Percentiles rank a stretch among this genome's conserved stretches.
These are phyloP conservation scores for Rhododendron kiyosumense DNA, from an alignment of 148 eudicot species.

Conservation along the genomic window DNA sequence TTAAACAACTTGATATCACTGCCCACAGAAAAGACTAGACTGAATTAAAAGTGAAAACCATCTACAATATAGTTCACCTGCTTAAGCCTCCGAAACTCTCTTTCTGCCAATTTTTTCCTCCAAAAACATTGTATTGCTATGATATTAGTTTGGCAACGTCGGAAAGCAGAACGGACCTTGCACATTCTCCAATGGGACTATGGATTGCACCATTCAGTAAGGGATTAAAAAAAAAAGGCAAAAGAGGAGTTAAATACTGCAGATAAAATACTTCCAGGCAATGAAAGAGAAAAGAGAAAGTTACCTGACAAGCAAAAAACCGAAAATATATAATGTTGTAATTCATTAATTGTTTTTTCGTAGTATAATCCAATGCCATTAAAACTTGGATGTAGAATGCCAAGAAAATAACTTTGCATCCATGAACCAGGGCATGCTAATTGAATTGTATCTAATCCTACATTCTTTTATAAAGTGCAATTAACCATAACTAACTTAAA, in stretches of 20 bases:
- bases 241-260: not conserved
- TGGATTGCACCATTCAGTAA: slow-evolving; percentile 8
- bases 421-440: not conserved
- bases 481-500: not conserved
- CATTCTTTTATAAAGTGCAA: not conserved
- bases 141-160: slow-evolving; percentile 56
- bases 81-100: slow-evolving; percentile 68
- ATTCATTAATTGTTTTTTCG: not conserved
- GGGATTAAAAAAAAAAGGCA: not conserved
- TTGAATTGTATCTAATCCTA: not conserved
- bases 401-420: not conserved
- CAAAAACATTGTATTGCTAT: slow-evolving; percentile 78
- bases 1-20: not conserved
- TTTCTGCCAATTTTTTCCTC: slow-evolving; percentile 80
- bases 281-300: not conserved
- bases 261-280: not conserved
- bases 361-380: not conserved
- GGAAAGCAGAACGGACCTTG: slow-evolving; percentile 56
- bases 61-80: slow-evolving; percentile 34
- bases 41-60: not conserved
- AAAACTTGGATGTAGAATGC: not conserved
- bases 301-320: not conserved
- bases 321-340: not conserved
- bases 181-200: slow-evolving; percentile 85
- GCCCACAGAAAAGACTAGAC: not conserved